These are phyloP conservation scores for Strombidium stylifer DNA, from an alignment of 73 alveolate genomes.

Conservation along the genomic window DNA sequence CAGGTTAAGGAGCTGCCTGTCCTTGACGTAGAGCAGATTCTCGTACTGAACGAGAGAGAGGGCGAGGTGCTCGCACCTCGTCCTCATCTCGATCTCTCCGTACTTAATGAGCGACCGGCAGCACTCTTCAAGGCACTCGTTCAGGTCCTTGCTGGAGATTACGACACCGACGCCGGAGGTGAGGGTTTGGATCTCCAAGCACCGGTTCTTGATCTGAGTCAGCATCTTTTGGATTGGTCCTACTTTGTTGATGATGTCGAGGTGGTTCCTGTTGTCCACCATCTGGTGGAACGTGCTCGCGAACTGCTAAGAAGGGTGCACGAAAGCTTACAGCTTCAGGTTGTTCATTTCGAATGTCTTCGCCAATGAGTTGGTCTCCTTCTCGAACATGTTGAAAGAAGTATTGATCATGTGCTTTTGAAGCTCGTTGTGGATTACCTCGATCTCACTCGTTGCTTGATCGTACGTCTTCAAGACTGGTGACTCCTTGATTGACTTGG, in stretches of 20 bases:
- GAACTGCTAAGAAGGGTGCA: conserved; percentile 46
- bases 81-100: conserved; percentile 38
- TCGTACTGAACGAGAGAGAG: conserved; percentile 6
- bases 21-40: conserved; percentile 22
- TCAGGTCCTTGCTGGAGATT: conserved; percentile 27
- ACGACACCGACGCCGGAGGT: conserved; percentile 47
- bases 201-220: conserved; percentile 31
- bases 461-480: conserved; percentile 10
- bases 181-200: conserved; percentile 39
- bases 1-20: conserved; percentile 21
- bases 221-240: conserved; percentile 18
- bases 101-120: conserved; percentile 13
- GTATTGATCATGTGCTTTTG: conserved; percentile 9
- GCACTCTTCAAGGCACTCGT: conserved; percentile 40
- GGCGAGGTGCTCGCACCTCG: conserved; percentile 34
- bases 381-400: conserved; percentile 4
- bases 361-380: conserved; percentile 16
- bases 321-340: conserved; percentile 8
- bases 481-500: not conserved
- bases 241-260: conserved; percentile 37
- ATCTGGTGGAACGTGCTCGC: conserved; percentile 33
- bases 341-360: conserved; percentile 21
- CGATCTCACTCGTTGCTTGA: conserved; percentile 11
- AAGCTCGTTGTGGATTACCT: conserved; percentile 22
- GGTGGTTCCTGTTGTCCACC: conserved; percentile 42